Evolutionary conservation across 2,329 filamentous ascomycete genomes (phyloP).

Genomic region (Fusarium nematophilum): DNA sequence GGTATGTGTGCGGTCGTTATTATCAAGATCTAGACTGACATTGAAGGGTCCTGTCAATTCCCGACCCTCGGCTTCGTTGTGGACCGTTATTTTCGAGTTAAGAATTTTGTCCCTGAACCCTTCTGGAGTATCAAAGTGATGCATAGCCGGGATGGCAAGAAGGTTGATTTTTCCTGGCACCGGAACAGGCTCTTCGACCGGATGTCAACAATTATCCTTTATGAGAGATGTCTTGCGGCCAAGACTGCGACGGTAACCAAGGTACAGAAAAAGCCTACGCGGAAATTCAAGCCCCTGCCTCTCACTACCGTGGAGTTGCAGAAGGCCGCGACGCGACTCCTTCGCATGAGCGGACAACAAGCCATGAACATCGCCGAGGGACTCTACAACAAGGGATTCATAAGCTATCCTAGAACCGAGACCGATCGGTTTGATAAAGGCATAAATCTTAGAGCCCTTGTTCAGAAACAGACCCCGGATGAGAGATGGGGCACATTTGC

Average conservation of each 20-base stretch:
- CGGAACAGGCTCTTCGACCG: constrained; percentile 89
- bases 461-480: constrained; percentile 86
- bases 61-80: constrained; percentile 97
- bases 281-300: constrained; percentile 92
- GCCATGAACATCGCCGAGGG: constrained; percentile 90
- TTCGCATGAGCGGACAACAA: constrained; percentile 89
- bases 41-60: constrained; percentile 88
- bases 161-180: constrained; percentile 86
- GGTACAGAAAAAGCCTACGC: constrained; percentile 90
- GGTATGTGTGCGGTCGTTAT: constrained; percentile 59
- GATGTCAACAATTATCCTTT: constrained; percentile 81
- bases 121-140: constrained; percentile 94
- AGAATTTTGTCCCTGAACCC: constrained; percentile 90
- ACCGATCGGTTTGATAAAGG: constrained; percentile 94
- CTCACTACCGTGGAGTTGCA: constrained; percentile 96
- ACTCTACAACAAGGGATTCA: constrained; percentile 94
- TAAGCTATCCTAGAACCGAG: constrained; percentile 97
- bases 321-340: constrained; percentile 89
- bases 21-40: constrained; percentile 11
- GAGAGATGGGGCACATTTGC: constrained; percentile 84
- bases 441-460: constrained; percentile 83
- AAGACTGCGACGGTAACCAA: constrained; percentile 84
- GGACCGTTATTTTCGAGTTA: constrained; percentile 92
- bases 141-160: constrained; percentile 80
- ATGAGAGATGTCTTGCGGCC: constrained; percentile 84